A percentile compares a stretch with the other conserved stretches of the same genome.
Conservation (phyloP, 2,329 filamentous ascomycete species). For the Immersiporthe knoxdaviesiana region DNA sequence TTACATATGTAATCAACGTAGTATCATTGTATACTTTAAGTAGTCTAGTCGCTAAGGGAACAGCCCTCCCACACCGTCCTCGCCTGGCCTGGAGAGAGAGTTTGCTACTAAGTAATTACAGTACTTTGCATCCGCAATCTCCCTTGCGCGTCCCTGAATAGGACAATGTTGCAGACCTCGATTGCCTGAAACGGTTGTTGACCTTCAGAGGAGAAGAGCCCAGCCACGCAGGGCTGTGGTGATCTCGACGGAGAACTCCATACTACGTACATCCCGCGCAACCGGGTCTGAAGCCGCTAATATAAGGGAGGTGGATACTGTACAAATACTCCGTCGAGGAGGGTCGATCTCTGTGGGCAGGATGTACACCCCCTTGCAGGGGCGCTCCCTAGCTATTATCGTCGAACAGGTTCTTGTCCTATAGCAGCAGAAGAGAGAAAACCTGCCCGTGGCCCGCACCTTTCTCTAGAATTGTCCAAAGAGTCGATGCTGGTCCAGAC, state of each 20-base stretch:
- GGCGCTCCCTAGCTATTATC: neutral
- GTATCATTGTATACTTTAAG: neutral
- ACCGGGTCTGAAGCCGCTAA: neutral
- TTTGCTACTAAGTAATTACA: neutral
- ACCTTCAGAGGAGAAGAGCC: neutral
- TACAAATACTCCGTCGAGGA: conserved; percentile 11
- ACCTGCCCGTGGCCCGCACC: neutral
- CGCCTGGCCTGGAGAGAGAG: neutral
- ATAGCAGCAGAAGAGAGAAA: neutral
- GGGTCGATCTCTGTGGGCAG: conserved; percentile 16
- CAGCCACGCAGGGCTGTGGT: neutral
- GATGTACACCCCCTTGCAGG: conserved; percentile 16
- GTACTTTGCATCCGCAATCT: neutral
- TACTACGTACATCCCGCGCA: neutral
- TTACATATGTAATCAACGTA: neutral
- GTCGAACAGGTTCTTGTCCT: neutral
- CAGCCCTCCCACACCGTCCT: too few species aligned
- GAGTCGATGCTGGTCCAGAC: too few species aligned
- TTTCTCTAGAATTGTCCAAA: neutral
- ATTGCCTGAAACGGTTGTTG: conserved; percentile 3
- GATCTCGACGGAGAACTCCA: neutral
- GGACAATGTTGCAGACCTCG: neutral
- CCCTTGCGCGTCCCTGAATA: neutral
- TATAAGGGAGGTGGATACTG: conserved; percentile 9
- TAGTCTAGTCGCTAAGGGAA: neutral